These are phyloP conservation scores for Nyctanthes arbortristis DNA, from an alignment of 257 asterid species.

Conservation along the genomic window DNA sequence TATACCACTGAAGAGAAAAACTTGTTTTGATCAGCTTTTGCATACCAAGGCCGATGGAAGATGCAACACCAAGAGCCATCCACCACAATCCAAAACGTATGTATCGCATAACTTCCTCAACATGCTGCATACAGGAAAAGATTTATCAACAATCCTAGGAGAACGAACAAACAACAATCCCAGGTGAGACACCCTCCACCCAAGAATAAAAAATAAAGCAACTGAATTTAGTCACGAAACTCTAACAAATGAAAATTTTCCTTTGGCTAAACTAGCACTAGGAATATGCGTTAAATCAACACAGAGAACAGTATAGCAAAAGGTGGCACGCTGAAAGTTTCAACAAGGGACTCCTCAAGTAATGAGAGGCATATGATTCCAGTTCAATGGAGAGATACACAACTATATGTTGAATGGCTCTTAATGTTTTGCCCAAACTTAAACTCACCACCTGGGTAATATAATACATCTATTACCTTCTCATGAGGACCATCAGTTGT, in stretches of 20 bases:
- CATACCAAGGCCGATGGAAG: constrained; percentile 97
- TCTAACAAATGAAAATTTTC: not conserved
- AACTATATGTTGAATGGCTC: not conserved
- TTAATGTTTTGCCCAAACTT: not conserved
- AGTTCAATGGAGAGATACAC: not conserved
- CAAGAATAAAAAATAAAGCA: not conserved
- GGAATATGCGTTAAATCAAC: not conserved
- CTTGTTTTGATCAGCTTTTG: constrained; percentile 10
- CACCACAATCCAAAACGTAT: constrained; percentile 89
- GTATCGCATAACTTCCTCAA: constrained; percentile 64
- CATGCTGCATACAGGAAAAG: constrained; percentile 52
- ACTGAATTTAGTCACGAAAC: not conserved
- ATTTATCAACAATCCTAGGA: constrained; percentile 15
- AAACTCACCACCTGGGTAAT: not conserved
- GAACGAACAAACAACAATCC: constrained; percentile 1
- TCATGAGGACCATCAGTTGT: constrained; percentile 68
- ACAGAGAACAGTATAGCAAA: not conserved
- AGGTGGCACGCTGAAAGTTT: not conserved
- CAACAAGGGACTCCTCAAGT: not conserved
- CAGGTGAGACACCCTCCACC: constrained; percentile 18
- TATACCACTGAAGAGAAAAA: not conserved
- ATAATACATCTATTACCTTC: constrained; percentile 48
- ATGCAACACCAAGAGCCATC: constrained; percentile 96
- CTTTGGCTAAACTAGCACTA: constrained; percentile 5
- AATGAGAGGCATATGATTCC: not conserved